Base-by-base conservation (phyloP, 1,139 yeast genomes). In the Yamadazyma mexicana region DNA sequence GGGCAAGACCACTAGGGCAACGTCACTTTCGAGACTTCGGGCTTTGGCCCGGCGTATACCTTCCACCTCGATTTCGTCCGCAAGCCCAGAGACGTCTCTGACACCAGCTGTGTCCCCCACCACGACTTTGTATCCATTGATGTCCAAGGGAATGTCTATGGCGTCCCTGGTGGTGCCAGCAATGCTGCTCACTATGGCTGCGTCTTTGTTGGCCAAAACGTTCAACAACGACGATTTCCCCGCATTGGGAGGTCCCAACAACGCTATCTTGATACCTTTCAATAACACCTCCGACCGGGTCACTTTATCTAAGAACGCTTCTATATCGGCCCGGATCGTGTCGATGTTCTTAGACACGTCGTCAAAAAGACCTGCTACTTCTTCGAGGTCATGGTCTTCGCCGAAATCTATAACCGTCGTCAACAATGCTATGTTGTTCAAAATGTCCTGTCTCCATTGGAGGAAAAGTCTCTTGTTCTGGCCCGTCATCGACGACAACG, bases 81-180 rank as follows among this genome's bases (percentile, higher is more conserved):
- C 70, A 8, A 20, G 22, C 7, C 63, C 49, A 0, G 68, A 52
- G 6, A 51, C 42, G n/a, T 69, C 66, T 43, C 98, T 61, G 2
- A 92, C 77, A 0, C 98, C 99, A 0, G 99, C 99, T 0, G 98
- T 91, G 57, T 92, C 98, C 2, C 95, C 88, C 22, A 91, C 61
- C 2, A 88, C 72, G 0, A 89, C 85, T 56, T 91, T 92, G 60
- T 73, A 89, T 0, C 98, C 98, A 30, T 77, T 76, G 8, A 92
- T 77, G 55, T 91, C 92, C 34, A 92, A 59, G 0, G 91, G 87
- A 1, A 89, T 78, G 49, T 89, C 95, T 16, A 94, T 75, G 0
- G 87, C 69, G 57, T 92, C 98, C 54, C 99, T 73, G 0, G 99
- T 92, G 0, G 98, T 92, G 0, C 99, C 99, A 1, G 96, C 95